Conservation (phyloP, 768 basidiomycete species). For the Auriscalpium microsporum region DNA sequence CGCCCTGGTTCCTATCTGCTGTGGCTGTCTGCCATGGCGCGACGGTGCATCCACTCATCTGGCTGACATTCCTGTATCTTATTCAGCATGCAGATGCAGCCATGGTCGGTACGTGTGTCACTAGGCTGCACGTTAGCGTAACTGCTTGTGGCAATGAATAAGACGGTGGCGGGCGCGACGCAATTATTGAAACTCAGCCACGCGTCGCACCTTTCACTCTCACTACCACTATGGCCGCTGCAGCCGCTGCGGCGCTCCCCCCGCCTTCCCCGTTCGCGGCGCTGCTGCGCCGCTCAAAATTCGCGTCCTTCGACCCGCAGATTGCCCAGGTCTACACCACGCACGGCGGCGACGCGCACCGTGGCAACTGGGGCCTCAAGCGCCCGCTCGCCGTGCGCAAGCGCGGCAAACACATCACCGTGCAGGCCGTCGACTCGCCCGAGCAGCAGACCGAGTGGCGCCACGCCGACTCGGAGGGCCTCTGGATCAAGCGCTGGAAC, state of each 20-base stretch:
- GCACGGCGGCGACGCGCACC: slow-evolving; percentile 56
- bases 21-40: too few relatives aligned
- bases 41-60: too few relatives aligned
- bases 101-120: too few relatives aligned
- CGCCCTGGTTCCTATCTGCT: too few relatives aligned
- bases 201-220: background rate
- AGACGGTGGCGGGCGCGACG: too few relatives aligned
- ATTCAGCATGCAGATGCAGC: too few relatives aligned
- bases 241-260: background rate
- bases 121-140: too few relatives aligned
- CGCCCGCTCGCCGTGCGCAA: slow-evolving; percentile 65
- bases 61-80: too few relatives aligned
- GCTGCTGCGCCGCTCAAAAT: slow-evolving; percentile 74
- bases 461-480: slow-evolving; percentile 54
- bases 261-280: slow-evolving; percentile 64
- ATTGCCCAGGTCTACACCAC: slow-evolving; percentile 76
- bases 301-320: slow-evolving; percentile 67
- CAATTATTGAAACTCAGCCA: too few relatives aligned
- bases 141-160: too few relatives aligned
- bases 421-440: slow-evolving; percentile 60
- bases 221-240: background rate
- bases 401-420: slow-evolving; percentile 54
- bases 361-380: slow-evolving; percentile 83
- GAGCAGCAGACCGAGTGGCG: slow-evolving; percentile 77
- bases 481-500: slow-evolving; percentile 58